Base-by-base conservation (phyloP, 2,329 filamentous ascomycete species). In the Teratosphaeria zuluensis region DNA sequence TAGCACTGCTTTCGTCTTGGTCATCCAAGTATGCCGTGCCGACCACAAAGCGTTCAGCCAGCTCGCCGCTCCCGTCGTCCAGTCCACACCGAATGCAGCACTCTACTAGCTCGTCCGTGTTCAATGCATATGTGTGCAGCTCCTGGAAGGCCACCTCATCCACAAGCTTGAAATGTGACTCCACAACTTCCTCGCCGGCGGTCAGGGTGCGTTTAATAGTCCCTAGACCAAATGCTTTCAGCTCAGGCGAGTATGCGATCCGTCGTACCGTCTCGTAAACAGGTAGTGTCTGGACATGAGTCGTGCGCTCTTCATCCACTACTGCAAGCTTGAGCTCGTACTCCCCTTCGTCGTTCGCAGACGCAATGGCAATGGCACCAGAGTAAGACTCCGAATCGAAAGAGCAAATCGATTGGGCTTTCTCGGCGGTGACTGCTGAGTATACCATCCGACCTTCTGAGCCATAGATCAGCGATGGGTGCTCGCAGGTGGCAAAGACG, bases 401-500 rank as follows among this genome's bases (percentile, higher is more conserved):
- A 0, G 88, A 82, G 61, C 89, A 94, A 5, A 97, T 86, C 54
- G 84, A 87, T 0, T 86, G 86, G 0, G 90, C 89, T 62, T 91
- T 87, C 61, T 96, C 89, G 2, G 92, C 90, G 12, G 92, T 96
- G 1, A 96, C 90, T 1, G 94, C 92, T 4, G 92, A 96, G 75
- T 95, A 99, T 0, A 96, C 85, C 48, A 96, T 87, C 24, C 92
- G 83, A 0, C 89, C 90, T 69, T 96, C 91, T 0, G 86, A 85
- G 8, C 88, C 89, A 70, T 99, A 96, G 54, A 99, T 96, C 57
- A 99, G 75, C 63, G 90, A 96, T 0, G 94, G 89, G 69, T 96
- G 90, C 68, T 99, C 94, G 59, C 91, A 96, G 0, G 90, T 95
- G 0, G 91, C 90, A 70, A 99, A 95, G 0, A 99, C 86, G 66